Conservation (phyloP, 2,329 filamentous ascomycete species). For the Botrytis sinoallii region DNA sequence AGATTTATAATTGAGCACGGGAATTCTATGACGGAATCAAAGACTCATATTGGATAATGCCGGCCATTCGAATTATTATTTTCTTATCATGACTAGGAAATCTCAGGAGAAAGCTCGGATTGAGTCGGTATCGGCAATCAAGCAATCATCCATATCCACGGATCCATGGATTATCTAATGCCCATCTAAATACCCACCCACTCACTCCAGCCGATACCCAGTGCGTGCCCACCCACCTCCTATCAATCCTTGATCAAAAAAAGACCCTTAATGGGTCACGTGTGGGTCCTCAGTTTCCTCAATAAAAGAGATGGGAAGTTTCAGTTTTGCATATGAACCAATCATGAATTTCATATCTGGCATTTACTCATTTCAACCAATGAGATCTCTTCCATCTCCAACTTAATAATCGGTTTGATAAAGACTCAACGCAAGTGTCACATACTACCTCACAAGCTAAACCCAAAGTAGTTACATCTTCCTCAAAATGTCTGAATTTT, state of each 20-base stretch:
- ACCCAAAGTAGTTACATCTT: background rate
- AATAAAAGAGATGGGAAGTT: constrained; percentile 1
- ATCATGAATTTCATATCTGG: background rate
- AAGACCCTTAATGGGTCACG: background rate
- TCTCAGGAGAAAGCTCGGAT: constrained; percentile 3
- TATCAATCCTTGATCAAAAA: background rate
- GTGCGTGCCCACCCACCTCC: background rate
- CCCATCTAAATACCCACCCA: background rate
- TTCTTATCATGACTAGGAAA: background rate
- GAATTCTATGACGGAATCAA: background rate
- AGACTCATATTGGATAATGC: background rate
- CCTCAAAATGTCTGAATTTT: background rate
- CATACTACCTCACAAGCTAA: background rate
- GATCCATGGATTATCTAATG: background rate
- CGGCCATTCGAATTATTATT: background rate
- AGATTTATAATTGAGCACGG: too few species aligned
- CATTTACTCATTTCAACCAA: background rate
- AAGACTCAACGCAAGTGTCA: background rate
- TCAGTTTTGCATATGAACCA: constrained; percentile 11
- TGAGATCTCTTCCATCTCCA: background rate
- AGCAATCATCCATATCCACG: too few species aligned
- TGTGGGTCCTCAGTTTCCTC: background rate
- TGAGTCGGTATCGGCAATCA: background rate
- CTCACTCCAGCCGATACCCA: background rate
- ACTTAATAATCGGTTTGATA: background rate